A percentile compares a stretch with the other conserved stretches of the same genome.
Evolutionary conservation across 345 rosid species (phyloP).

Genomic region (Citrus australasica): DNA sequence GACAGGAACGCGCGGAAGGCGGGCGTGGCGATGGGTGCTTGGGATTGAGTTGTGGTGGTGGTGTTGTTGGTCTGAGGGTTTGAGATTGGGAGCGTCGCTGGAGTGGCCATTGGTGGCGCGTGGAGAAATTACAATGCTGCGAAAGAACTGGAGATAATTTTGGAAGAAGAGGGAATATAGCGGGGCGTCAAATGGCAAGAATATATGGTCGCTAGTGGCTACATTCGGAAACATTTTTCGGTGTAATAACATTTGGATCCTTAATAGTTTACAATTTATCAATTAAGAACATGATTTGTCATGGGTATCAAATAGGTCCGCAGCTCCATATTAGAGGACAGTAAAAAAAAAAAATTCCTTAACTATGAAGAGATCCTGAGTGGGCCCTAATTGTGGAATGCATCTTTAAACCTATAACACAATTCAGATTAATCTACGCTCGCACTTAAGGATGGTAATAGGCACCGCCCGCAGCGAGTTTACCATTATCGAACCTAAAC

Average conservation of each 20-base stretch:
- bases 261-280: not conserved
- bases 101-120: conserved; percentile 43
- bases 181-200: not conserved
- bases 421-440: rapidly evolving
- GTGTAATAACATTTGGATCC: not conserved
- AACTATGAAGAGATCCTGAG: rapidly evolving
- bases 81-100: conserved; percentile 56
- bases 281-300: not conserved
- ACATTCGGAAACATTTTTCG: not conserved
- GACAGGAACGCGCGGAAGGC: conserved; percentile 72
- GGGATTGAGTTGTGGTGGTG: conserved; percentile 33
- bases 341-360: no score
- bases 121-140: not conserved
- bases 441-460: no score
- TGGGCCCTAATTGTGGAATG: rapidly evolving
- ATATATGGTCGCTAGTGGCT: not conserved
- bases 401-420: rapidly evolving
- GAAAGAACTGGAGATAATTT: not conserved
- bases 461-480: no score
- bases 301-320: not conserved
- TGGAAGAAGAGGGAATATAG: not conserved
- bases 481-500: rapidly evolving
- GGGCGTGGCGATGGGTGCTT: conserved; percentile 67
- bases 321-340: not conserved
- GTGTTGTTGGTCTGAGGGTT: conserved; percentile 24